Evolutionary conservation across 768 basidiomycete genomes (phyloP), one percentile per base, ranked within the genome.

Genomic region (Amanita jacksonii): DNA sequence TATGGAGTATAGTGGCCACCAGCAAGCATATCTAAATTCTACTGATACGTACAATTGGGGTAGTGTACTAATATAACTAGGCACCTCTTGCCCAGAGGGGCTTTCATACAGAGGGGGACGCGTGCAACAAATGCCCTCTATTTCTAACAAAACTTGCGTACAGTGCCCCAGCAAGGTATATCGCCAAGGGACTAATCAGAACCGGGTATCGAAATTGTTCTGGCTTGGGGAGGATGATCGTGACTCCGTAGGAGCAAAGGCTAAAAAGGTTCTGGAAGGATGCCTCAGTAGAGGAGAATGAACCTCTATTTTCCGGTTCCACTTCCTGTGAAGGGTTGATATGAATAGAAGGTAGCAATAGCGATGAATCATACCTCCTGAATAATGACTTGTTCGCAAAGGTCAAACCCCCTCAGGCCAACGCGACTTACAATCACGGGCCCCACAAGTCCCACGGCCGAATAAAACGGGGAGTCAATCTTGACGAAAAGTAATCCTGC

Each of bases 1-100:
- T 89, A 90, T 57, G 75, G 79, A 4, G 63, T 72, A 18, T 72
- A 38, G 25, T 16, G 9, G 7, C 2, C 2, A 18, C 38, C 48
- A 27, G 20, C 25, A 22, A 16, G 24, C n/a, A n/a, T n/a, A n/a
- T n/a, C n/a, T n/a, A n/a, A n/a, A n/a, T n/a, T n/a, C n/a, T n/a
- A n/a, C n/a, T n/a, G n/a, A n/a, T n/a, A n/a, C n/a, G n/a, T n/a
- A n/a, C n/a, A n/a, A n/a, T n/a, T n/a, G n/a, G n/a, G n/a, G n/a
- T n/a, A n/a, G n/a, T n/a, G n/a, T n/a, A n/a, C n/a, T n/a, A n/a
- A n/a, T n/a, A n/a, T n/a, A n/a, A n/a, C n/a, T n/a, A n/a, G n/a
- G n/a, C n/a, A n/a, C n/a, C n/a, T n/a, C n/a, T n/a, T n/a, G n/a
- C n/a, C n/a, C n/a, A n/a, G n/a, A n/a, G n/a, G n/a, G n/a, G n/a